Base-by-base conservation (phyloP, 169 alveolate genomes). In the Plasmodium chabaudi region DNA sequence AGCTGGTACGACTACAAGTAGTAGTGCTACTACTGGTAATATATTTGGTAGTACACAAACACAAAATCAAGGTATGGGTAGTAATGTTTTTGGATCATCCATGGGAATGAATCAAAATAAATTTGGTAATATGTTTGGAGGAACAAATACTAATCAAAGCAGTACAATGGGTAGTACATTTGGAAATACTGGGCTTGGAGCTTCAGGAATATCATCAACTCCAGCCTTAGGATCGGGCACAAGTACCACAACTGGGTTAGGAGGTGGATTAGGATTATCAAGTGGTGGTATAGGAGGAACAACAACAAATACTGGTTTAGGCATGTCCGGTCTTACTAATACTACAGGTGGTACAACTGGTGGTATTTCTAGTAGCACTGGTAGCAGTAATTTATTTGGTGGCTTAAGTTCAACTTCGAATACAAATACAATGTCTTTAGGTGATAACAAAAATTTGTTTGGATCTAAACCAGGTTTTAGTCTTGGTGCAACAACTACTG, bases 381-480 rank as follows among this genome's bases (percentile, higher is more conserved):
- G 77, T 69, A 69, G 88, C 49, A 73, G 56, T 23, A 60, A 46
- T 60, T 63, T 63, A 49, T 46, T 77, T 6, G 63, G 63, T 63
- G 88, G 88, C 49, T 63, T 42, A 21, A 68, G 46, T 46, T 71
- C 84, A 2, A 47, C 88, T 19, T 34, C 51, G 17, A 44, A 67
- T 61, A 77, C 61, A 27, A 63, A 65, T 77, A 23, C 39, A 23
- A 60, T 51, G 49, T 57, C 56, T 10, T 27, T 77, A 44, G 71
- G 69, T 77, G 88, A 59, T 49, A 64, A 55, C 42, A 77, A 77
- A 25, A 77, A 77, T 64, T 63, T 77, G 64, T 77, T 77, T 61
- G 88, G 88, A 47, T 46, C 88, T 5, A 47, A 67, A 12, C 51
- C 88, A 47, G 88, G 88, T 49, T 49, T 77, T 49, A 19, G 69